A percentile compares a stretch with the other conserved stretches of the same genome.
These are phyloP conservation scores for Ophiostoma australiae DNA, from an alignment of 2,329 filamentous ascomycete genomes.

Conservation along the genomic window DNA sequence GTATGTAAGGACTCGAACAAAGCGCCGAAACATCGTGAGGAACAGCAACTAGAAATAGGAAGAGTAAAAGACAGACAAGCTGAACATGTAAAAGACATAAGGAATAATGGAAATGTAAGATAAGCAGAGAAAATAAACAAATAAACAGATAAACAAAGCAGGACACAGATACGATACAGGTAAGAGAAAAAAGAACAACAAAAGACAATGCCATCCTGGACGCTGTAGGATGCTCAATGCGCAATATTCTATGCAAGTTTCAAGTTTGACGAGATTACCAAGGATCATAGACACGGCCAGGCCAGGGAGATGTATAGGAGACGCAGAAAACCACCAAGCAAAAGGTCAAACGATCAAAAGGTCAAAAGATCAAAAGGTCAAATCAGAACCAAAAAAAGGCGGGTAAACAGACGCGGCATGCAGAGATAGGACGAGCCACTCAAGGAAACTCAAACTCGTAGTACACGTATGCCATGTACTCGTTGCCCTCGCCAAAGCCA, in stretches of 20 bases:
- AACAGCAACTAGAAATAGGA: neutral
- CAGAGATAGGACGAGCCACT: neutral
- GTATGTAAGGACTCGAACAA: neutral
- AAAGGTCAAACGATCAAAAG: neutral
- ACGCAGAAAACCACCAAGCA: neutral
- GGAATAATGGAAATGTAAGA: neutral
- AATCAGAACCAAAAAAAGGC: no score
- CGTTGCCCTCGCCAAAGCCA: conserved; percentile 63
- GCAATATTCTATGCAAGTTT: conserved; percentile 8
- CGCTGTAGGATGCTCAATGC: neutral
- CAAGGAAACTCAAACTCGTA: conserved; percentile 81
- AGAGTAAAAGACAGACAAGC: neutral
- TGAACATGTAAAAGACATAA: neutral
- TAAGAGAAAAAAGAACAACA: neutral
- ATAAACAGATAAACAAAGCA: neutral
- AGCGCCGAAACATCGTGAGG: neutral
- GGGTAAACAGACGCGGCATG: neutral
- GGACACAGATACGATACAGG: neutral
- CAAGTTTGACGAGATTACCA: conserved; percentile 2
- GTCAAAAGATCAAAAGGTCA: neutral
- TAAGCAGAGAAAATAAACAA: neutral
- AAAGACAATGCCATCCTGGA: neutral
- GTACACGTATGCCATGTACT: conserved; percentile 96
- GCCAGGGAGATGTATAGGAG: neutral
- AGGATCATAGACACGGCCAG: neutral